Conservation (phyloP, 2,329 filamentous ascomycete genomes). For the Colletotrichum sp. region DNA sequence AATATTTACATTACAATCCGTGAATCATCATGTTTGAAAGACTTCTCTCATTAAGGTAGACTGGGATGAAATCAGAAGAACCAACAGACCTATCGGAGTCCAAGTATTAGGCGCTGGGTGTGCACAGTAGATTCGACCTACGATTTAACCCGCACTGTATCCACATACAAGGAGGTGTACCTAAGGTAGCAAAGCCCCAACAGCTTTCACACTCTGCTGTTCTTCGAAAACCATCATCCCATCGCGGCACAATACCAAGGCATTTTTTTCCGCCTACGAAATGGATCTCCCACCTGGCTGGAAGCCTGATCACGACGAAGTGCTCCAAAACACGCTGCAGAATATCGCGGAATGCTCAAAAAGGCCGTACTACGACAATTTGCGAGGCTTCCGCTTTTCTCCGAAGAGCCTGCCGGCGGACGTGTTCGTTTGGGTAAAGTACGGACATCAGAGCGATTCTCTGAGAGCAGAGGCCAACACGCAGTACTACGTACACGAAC, state of each 20-base stretch:
- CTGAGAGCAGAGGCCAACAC: background rate
- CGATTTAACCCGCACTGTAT: accelerated
- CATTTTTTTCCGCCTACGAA: background rate
- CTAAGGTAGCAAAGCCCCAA: background rate
- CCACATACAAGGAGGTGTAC: background rate
- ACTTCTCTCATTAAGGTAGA: too few species aligned
- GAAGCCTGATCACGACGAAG: background rate
- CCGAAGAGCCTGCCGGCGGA: background rate
- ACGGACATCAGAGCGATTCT: background rate
- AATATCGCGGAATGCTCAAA: background rate
- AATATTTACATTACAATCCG: too few species aligned
- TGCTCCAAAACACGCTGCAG: background rate
- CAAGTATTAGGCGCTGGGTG: background rate
- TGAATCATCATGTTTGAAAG: too few species aligned
- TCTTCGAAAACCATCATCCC: background rate
- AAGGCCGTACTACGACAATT: background rate
- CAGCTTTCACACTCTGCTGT: background rate
- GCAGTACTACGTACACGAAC: background rate
- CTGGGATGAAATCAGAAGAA: too few species aligned
- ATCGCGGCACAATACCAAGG: background rate
- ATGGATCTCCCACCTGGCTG: background rate
- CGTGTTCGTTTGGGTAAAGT: background rate
- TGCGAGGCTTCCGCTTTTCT: background rate
- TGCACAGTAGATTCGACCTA: background rate
- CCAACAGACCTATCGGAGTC: too few species aligned